Percentiles rank a stretch among this genome's conserved stretches.
phyloP scores from a whole-genome alignment of 805 yeast genomes.

The Priceomyces haplophilus region DNA sequence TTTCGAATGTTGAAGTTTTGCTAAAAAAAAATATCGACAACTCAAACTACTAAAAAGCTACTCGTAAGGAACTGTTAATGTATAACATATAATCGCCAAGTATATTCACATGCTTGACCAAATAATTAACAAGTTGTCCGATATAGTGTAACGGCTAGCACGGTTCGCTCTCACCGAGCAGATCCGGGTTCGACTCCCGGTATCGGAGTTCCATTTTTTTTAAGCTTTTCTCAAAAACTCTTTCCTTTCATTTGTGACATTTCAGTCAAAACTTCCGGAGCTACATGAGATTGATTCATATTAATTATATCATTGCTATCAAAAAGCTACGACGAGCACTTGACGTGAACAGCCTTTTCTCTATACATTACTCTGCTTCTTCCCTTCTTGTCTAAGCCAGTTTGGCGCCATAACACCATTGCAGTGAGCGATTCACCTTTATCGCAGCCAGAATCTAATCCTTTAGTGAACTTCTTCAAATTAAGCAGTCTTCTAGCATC shows the following conservation, averaged over 20 bases:
- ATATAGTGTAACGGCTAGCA: slow-evolving; percentile 53
- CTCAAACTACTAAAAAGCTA: no score
- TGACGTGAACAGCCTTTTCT: slow-evolving; percentile 21
- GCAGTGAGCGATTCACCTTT: slow-evolving; percentile 71
- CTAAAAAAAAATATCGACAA: no score
- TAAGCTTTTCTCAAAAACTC: no score
- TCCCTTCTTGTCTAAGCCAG: slow-evolving; percentile 8
- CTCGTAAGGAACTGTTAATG: no score
- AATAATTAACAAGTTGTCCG: slow-evolving; percentile 33
- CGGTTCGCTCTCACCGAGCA: slow-evolving; percentile 55
- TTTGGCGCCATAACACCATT: slow-evolving; percentile 42
- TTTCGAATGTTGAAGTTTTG: no score
- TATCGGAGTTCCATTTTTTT: slow-evolving; percentile 49
- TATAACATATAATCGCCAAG: no score
- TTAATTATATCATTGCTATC: no score
- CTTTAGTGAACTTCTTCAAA: slow-evolving; percentile 63
- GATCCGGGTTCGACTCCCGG: slow-evolving; percentile 85
- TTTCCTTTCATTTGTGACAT: neutral
- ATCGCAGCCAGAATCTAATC: slow-evolving; percentile 81
- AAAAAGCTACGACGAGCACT: slow-evolving; percentile 9
- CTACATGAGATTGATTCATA: no score
- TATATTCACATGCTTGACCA: no score
- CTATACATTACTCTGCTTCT: slow-evolving; percentile 15
- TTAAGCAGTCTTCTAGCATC: slow-evolving; percentile 78
- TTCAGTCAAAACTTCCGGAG: no score